Evolutionary conservation across 2,329 filamentous ascomycete species (phyloP), one percentile per base, ranked within the genome.

Genomic region (Talaromyces amestolkiae): DNA sequence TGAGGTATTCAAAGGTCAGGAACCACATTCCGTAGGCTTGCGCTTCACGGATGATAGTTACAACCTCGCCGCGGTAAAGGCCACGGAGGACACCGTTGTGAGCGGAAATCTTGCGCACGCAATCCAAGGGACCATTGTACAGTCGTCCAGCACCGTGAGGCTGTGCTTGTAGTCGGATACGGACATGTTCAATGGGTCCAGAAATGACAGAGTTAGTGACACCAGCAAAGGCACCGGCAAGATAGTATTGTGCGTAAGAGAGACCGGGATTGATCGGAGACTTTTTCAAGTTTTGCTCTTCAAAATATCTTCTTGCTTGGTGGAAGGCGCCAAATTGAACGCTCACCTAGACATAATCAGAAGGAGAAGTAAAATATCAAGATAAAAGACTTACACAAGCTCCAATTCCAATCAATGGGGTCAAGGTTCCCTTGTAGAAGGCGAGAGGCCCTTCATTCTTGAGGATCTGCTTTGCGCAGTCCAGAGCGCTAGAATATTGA

Each of bases 251-350:
- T 1, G 81, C 77, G 80, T 97, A 97, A 24, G 86, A 86, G 35
- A 98, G 86, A 27, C 84, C 82, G 53, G 70, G 70, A 71, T 76
- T 76, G 68, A 72, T 61, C 64, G 70, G 71, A 67, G 76, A 75
- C 67, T 76, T 70, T 72, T 81, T 79, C 69, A 82, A 76, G 79
- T 96, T 96, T 70, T 85, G 84, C 53, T 86, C 82, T 81, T 98
- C 94, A 76, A 99, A 88, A 73, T 86, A 89, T 66, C 95, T 91
- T 67, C 92, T 91, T 9, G 94, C 93, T 75, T 91, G 89, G 83
- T 97, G 93, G 85, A 98, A 99, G 72, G 91, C 95, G 69, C 93
- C 95, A 78, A 99, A 99, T 83, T 99, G 95, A 72, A 99, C 90
- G n/a, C 93, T 97, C 54, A 88, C 84, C 81, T 83, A 31, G 6